Evolutionary conservation across 2,329 filamentous ascomycete genomes (phyloP).

Genomic region (Aspergillus sp.): DNA sequence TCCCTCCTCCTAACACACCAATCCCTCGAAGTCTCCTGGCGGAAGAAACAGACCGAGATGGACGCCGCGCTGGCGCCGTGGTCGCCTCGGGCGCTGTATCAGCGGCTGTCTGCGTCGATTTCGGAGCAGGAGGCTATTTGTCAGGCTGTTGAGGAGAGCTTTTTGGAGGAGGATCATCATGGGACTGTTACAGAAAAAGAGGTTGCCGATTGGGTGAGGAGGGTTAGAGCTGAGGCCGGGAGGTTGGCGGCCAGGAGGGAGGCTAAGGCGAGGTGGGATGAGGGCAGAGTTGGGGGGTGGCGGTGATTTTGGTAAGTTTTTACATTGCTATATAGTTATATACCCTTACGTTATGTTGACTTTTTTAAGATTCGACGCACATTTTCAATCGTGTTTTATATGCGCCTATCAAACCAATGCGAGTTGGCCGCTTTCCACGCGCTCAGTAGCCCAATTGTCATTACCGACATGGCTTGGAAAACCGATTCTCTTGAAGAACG

Average conservation of each 20-base stretch:
- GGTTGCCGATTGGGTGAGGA: slow-evolving; percentile 72
- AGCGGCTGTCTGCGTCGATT: slow-evolving; percentile 67
- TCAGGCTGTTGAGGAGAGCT: slow-evolving; percentile 82
- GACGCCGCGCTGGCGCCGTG: slow-evolving; percentile 78
- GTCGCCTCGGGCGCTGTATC: slow-evolving; percentile 78
- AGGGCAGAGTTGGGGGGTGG: slow-evolving; percentile 92
- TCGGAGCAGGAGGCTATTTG: slow-evolving; percentile 78
- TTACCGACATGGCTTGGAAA: slow-evolving; percentile 24
- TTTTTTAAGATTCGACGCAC: too few species aligned
- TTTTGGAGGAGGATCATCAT: slow-evolving; percentile 59
- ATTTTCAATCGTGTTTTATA: too few species aligned
- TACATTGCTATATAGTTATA: too few species aligned
- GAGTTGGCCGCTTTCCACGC: slow-evolving; percentile 14
- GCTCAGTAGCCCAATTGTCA: slow-evolving; percentile 21
- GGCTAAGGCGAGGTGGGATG: slow-evolving; percentile 89
- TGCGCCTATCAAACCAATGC: slow-evolving; percentile 7
- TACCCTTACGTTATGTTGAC: too few species aligned
- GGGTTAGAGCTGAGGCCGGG: slow-evolving; percentile 73
- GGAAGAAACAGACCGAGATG: slow-evolving; percentile 80
- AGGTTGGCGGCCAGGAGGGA: slow-evolving; percentile 74
- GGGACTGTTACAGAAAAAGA: slow-evolving; percentile 68
- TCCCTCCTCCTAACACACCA: slow-evolving; percentile 76
- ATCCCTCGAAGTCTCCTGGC: slow-evolving; percentile 87
- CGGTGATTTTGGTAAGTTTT: slow-evolving; percentile 46
- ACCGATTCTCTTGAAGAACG: slow-evolving; percentile 48